Evolutionary conservation across 371 early-diverging fungal species (phyloP).

Genomic region (Thermomucor indicae-seudaticae): DNA sequence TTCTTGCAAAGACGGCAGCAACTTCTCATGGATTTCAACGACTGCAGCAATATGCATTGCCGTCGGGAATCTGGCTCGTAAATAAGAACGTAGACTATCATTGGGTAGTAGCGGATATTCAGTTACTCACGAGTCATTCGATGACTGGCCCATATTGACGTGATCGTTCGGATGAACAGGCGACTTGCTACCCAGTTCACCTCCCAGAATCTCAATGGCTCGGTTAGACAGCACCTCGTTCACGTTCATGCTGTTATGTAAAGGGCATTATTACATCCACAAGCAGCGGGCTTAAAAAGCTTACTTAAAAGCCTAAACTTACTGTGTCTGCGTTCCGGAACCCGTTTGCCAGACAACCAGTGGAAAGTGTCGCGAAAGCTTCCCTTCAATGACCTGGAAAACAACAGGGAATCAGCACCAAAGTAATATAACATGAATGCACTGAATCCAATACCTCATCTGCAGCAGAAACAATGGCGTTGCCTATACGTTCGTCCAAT

Average conservation of each 20-base stretch:
- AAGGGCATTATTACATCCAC: background rate
- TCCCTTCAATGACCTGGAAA: conserved; percentile 68
- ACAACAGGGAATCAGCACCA: background rate
- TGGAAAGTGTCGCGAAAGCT: conserved; percentile 80
- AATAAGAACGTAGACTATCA: background rate
- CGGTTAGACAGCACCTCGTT: conserved; percentile 88
- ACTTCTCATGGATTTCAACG: conserved; percentile 61
- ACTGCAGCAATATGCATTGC: conserved; percentile 90
- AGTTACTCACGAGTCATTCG: conserved; percentile 71
- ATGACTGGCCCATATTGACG: conserved; percentile 87
- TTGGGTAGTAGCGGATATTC: background rate
- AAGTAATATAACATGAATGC: conserved; percentile 6
- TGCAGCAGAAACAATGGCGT: conserved; percentile 77
- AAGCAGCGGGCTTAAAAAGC: no score
- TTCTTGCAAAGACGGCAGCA: conserved; percentile 67
- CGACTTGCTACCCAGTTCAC: conserved; percentile 74
- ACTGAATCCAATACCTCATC: conserved; percentile 48
- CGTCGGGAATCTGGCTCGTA: conserved; percentile 69
- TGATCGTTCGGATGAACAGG: conserved; percentile 92
- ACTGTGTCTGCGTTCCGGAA: conserved; percentile 85
- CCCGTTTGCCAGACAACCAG: conserved; percentile 90
- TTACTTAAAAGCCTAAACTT: conserved; percentile 57
- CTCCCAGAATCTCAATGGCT: conserved; percentile 85
- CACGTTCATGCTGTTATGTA: conserved; percentile 65
- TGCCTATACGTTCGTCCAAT: conserved; percentile 59